Evolutionary conservation across 2,329 filamentous ascomycete species (phyloP).

Genomic region (Sordariomycetes sp.): DNA sequence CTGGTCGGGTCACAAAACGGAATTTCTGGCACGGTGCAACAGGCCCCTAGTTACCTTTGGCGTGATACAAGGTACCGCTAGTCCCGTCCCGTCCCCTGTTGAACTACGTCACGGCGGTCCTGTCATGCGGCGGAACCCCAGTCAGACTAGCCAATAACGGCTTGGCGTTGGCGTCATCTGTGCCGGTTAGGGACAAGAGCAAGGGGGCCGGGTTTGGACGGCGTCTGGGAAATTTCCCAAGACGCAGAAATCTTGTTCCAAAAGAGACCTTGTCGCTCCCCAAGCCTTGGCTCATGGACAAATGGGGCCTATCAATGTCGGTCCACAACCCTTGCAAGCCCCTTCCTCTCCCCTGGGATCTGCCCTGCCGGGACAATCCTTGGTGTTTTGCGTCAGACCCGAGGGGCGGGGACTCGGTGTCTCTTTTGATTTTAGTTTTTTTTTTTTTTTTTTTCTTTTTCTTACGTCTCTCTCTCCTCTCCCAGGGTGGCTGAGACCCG

Average conservation of each 20-base stretch:
- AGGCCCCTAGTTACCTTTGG: neutral
- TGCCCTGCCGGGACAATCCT: neutral
- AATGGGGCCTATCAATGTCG: neutral
- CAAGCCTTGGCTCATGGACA: neutral
- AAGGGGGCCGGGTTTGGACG: neutral
- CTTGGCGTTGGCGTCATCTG: conserved; percentile 1
- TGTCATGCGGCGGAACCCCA: neutral
- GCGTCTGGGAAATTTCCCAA: neutral
- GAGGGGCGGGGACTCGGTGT: neutral
- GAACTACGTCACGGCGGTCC: conserved; percentile 4
- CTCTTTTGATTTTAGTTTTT: too few relatives aligned
- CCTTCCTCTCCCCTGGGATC: neutral
- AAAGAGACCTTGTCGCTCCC: neutral
- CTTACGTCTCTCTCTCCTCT: too few relatives aligned
- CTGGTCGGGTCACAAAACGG: neutral
- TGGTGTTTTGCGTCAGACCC: neutral
- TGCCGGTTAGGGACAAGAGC: neutral
- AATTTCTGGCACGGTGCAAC: neutral
- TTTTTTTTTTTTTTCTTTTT: too few relatives aligned
- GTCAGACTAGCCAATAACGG: conserved; percentile 1
- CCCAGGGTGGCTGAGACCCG: too few relatives aligned
- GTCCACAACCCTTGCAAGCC: neutral
- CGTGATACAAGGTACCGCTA: neutral
- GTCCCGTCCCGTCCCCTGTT: neutral
- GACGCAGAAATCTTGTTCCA: neutral